These are phyloP conservation scores for Paramecium biaurelia DNA, from an alignment of 73 alveolate genomes.

Conservation along the genomic window DNA sequence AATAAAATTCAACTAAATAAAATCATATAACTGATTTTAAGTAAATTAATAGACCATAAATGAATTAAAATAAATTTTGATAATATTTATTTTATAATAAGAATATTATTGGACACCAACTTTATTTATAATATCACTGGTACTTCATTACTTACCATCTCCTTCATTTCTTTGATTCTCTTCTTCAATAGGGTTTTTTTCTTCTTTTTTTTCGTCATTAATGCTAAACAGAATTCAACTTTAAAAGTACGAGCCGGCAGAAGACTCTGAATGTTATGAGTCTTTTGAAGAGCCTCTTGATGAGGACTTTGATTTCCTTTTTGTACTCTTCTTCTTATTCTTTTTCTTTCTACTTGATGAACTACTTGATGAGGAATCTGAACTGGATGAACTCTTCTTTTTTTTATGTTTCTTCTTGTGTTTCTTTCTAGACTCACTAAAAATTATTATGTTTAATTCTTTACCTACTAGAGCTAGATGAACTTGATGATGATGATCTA, in stretches of 20 bases:
- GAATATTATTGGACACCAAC: background rate
- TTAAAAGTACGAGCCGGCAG: constrained; percentile 48
- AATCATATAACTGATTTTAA: background rate
- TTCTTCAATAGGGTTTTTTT: background rate
- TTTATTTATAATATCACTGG: background rate
- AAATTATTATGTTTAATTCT: background rate
- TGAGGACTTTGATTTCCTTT: constrained; percentile 7
- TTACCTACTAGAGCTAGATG: constrained; percentile 33
- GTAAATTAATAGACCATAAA: background rate
- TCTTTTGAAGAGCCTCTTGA: constrained; percentile 33
- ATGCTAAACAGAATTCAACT: constrained; percentile 34
- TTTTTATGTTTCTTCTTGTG: constrained; percentile 38
- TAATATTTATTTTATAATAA: background rate
- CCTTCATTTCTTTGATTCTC: background rate
- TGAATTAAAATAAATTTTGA: background rate
- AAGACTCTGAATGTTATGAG: constrained; percentile 40
- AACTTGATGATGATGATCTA: constrained; percentile 46
- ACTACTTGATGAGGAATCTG: constrained; percentile 19
- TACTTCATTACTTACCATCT: constrained; percentile 27
- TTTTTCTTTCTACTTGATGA: constrained; percentile 22
- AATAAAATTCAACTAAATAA: background rate
- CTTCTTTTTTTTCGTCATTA: constrained; percentile 11
- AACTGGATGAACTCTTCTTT: constrained; percentile 48
- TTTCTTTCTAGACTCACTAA: constrained; percentile 36
- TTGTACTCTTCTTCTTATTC: constrained; percentile 27